Percentiles rank a stretch among this genome's conserved stretches.
Conservation (phyloP, 225 moss, liverwort and hornwort genomes). For the Sphagnum contortum region DNA sequence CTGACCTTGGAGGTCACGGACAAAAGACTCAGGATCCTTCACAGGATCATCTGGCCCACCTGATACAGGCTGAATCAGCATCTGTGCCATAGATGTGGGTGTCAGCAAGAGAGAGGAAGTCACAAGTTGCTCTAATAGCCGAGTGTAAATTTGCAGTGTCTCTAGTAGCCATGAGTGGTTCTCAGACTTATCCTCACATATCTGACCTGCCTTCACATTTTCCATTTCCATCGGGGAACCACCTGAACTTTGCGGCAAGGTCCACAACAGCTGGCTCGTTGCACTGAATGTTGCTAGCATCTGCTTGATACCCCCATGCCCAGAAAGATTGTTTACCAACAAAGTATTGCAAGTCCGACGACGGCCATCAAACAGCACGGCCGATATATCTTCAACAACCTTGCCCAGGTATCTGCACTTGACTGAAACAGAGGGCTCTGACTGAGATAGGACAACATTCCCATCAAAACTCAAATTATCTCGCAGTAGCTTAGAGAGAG, state of each 20-base stretch:
- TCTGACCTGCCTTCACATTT: slow-evolving; percentile 53
- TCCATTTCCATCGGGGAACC: slow-evolving; percentile 94
- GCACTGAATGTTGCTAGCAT: slow-evolving; percentile 69
- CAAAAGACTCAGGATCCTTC: slow-evolving; percentile 75
- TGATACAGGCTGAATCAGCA: slow-evolving; percentile 72
- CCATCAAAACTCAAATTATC: slow-evolving; percentile 80
- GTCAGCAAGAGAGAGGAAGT: slow-evolving; percentile 72
- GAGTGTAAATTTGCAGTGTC: slow-evolving; percentile 60
- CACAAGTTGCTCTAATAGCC: slow-evolving; percentile 91
- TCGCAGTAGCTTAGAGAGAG: slow-evolving; percentile 68
- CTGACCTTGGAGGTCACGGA: slow-evolving; percentile 73
- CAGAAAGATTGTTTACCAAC: slow-evolving; percentile 73
- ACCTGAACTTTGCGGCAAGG: slow-evolving; percentile 54
- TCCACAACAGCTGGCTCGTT: slow-evolving; percentile 86
- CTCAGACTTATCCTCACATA: slow-evolving; percentile 64
- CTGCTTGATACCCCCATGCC: slow-evolving; percentile 77
- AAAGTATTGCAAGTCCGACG: slow-evolving; percentile 83
- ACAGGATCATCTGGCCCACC: slow-evolving; percentile 60
- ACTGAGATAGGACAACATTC: slow-evolving; percentile 24
- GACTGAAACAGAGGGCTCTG: slow-evolving; percentile 51
- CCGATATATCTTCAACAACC: slow-evolving; percentile 75
- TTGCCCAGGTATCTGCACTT: slow-evolving; percentile 91
- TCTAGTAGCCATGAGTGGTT: slow-evolving; percentile 78
- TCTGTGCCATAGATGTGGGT: slow-evolving; percentile 76
- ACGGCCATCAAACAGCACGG: slow-evolving; percentile 82